phyloP scores from a whole-genome alignment of 148 eudicot genomes.

The Linanthus parryae region DNA sequence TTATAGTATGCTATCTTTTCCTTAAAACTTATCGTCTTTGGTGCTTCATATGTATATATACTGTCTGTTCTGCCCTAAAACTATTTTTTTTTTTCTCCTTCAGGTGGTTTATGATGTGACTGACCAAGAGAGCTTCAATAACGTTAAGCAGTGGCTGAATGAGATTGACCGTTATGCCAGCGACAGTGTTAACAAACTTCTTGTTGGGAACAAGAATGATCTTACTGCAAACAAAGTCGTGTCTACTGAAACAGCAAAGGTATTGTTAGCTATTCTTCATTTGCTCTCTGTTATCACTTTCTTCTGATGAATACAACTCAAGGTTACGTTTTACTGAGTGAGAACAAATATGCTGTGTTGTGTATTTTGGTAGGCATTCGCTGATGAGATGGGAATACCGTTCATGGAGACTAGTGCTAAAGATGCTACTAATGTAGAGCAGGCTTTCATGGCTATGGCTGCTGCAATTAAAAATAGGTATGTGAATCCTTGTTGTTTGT shows the following conservation, averaged over 20 bases:
- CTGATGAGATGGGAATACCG: constrained; percentile 81
- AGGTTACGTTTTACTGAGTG: background rate
- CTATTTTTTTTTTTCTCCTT: background rate
- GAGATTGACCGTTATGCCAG: constrained; percentile 78
- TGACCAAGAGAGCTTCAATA: constrained; percentile 72
- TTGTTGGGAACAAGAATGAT: constrained; percentile 77
- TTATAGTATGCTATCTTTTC: constrained; percentile 24
- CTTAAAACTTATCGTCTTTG: background rate
- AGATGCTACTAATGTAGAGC: constrained; percentile 66
- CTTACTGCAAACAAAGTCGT: constrained; percentile 60
- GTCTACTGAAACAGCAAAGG: constrained; percentile 63
- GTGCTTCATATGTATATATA: constrained; percentile 1
- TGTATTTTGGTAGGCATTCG: constrained; percentile 41
- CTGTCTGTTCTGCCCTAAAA: background rate
- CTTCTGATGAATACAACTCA: too few species aligned
- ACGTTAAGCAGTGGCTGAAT: constrained; percentile 67
- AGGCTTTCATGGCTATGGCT: constrained; percentile 85
- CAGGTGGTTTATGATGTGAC: constrained; percentile 83
- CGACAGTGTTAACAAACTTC: constrained; percentile 68
- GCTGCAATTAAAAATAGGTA: constrained; percentile 62
- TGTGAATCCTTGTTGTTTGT: background rate
- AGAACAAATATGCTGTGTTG: background rate
- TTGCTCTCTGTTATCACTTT: background rate
- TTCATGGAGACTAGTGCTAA: constrained; percentile 82
- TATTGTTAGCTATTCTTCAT: constrained; percentile 1